phyloP scores from a whole-genome alignment of 805 yeast genomes.

The Saccharomycopsis oosterbeekiorum region DNA sequence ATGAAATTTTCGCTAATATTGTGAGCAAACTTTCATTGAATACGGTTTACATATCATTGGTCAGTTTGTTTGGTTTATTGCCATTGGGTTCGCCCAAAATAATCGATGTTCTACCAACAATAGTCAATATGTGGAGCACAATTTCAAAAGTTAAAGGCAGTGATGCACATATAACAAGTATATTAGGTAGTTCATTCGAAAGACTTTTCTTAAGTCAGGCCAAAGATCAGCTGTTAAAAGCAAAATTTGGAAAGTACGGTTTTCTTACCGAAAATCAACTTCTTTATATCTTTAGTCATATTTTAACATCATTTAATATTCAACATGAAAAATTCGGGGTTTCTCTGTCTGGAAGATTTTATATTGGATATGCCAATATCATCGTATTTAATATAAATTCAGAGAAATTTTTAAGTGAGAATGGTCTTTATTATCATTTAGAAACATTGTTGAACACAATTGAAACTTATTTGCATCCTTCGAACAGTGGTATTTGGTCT shows the following conservation, averaged over 20 bases:
- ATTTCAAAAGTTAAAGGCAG: conserved; percentile 37
- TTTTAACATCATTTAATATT: conserved; percentile 36
- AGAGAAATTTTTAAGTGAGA: conserved; percentile 26
- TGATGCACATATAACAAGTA: conserved; percentile 56
- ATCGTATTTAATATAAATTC: conserved; percentile 59
- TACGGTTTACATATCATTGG: conserved; percentile 41
- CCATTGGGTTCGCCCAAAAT: conserved; percentile 39
- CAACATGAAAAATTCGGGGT: conserved; percentile 39
- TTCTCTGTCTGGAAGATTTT: conserved; percentile 27
- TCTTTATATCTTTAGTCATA: conserved; percentile 45
- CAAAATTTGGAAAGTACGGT: conserved; percentile 45
- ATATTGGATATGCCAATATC: conserved; percentile 36
- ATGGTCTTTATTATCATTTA: conserved; percentile 43
- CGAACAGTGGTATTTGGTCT: conserved; percentile 89
- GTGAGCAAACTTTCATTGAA: conserved; percentile 44
- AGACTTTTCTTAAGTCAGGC: conserved; percentile 30
- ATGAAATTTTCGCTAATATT: conserved; percentile 40
- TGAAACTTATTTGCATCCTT: conserved; percentile 82
- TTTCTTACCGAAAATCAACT: conserved; percentile 56
- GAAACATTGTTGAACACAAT: conserved; percentile 54
- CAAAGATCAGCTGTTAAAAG: conserved; percentile 23
- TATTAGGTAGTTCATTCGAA: conserved; percentile 53
- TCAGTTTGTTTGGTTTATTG: conserved; percentile 42
- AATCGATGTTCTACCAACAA: conserved; percentile 49
- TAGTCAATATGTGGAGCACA: conserved; percentile 66